A percentile compares a stretch with the other conserved stretches of the same genome.
Conservation (phyloP, 176 grass and related monocot species). For the Carex cristatella region DNA sequence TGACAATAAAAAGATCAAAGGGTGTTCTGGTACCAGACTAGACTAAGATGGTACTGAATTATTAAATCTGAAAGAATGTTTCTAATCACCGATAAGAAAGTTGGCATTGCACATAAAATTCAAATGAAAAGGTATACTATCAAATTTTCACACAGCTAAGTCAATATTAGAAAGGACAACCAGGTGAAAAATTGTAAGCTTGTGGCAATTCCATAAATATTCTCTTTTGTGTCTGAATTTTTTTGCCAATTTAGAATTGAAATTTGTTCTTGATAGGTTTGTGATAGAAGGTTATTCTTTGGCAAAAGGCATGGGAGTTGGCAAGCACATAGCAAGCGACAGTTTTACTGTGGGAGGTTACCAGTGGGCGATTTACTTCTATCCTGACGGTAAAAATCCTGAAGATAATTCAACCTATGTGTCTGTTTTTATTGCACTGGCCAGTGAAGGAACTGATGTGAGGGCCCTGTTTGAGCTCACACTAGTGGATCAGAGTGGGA, state of each 20-base stretch:
- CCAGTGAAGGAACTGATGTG: constrained; percentile 81
- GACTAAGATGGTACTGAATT: background rate
- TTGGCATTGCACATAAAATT: background rate
- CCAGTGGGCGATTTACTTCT: constrained; percentile 97
- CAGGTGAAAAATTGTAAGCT: background rate
- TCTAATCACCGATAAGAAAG: background rate
- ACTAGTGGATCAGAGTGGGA: constrained; percentile 82
- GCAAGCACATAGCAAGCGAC: constrained; percentile 92
- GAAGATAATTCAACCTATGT: constrained; percentile 90
- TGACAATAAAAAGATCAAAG: background rate
- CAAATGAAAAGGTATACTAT: background rate
- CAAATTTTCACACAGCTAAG: background rate
- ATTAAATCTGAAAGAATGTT: background rate
- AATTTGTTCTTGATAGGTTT: constrained; percentile 28
- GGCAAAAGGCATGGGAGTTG: constrained; percentile 91
- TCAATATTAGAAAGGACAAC: background rate
- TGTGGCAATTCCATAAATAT: background rate
- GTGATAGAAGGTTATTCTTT: constrained; percentile 92
- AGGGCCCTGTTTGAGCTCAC: constrained; percentile 94
- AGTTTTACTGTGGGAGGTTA: constrained; percentile 78
- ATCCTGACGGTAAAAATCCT: constrained; percentile 89
- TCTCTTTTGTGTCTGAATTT: background rate
- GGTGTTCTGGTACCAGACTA: background rate
- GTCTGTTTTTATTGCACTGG: constrained; percentile 87
- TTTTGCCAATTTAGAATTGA: constrained; percentile 5